Base-by-base conservation (phyloP, 2,329 filamentous ascomycete species). In the Nemania abortiva region DNA sequence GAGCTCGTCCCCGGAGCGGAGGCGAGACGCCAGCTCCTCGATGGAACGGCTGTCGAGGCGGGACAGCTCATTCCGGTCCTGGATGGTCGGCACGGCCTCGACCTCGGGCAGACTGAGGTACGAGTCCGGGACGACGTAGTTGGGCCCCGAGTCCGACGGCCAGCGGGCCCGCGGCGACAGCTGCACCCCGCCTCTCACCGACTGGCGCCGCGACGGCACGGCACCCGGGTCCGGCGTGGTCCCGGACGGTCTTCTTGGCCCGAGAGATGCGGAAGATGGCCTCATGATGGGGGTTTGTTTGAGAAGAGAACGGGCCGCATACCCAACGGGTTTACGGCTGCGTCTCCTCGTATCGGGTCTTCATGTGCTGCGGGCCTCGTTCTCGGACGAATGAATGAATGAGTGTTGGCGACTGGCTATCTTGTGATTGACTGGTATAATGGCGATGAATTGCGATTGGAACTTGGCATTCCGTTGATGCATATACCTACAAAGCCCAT, bases 81-180 rank as follows among this genome's bases (percentile, higher is more conserved):
- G 79, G 2, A 87, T 79, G 2, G 84, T 84, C 39, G 82, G 78
- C 15, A 83, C 81, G 2, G 76, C 80, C 1, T 78, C 78, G 4
- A 82, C 69, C 73, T 87, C 86, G 66, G 82, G 79, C 27, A 86
- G 76, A 68, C 84, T 83, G 50, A 72, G 78, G 67, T 84, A 85
- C 3, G 72, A 74, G 45, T 79, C 78, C 2, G 82, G 82, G 0
- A 78, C 70, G 71, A 82, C 76, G 68, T 84, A 81, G 22, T 74
- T 70, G 18, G 72, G 68, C 39, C 65, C 73, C 31, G 68, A 69
- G 6, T 68, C 62, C 50, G 70, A 69, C 10, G 72, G 73, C 20
- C 59, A 66, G 47, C 71, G 72, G 49, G 56, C 13, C 34, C 20
- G 27, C 18, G 63, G n/a, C 2, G 50, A 37, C 37, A 45, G 18